phyloP scores from a whole-genome alignment of 371 early-diverging fungal genomes.

The Aphelidium insulamus region DNA sequence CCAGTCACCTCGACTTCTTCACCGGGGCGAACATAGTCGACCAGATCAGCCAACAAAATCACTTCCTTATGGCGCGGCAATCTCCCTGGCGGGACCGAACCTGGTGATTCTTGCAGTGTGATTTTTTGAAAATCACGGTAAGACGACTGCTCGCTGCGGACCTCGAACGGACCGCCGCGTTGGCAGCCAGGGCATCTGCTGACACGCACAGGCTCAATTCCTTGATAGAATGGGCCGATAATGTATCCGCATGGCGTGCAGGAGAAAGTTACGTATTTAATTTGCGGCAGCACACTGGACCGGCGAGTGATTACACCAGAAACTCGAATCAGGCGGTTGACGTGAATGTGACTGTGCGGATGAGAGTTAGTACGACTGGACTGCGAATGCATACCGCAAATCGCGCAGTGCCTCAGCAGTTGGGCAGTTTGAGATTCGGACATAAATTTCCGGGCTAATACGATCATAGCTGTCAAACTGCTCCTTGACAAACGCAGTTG shows the following conservation, averaged over 20 bases:
- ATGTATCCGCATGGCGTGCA: slow-evolving; percentile 87
- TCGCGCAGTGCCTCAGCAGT: slow-evolving; percentile 66
- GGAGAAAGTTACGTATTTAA: slow-evolving; percentile 91
- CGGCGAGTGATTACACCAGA: slow-evolving; percentile 92
- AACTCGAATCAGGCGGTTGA: slow-evolving; percentile 85
- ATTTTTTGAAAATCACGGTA: slow-evolving; percentile 97
- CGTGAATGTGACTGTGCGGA: slow-evolving; percentile 42
- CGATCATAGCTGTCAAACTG: slow-evolving; percentile 83
- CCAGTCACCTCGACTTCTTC: slow-evolving; percentile 98
- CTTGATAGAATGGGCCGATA: slow-evolving; percentile 92
- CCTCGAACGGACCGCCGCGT: slow-evolving; percentile 71
- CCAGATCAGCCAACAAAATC: slow-evolving; percentile 88
- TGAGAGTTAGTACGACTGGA: background rate
- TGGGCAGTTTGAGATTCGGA: slow-evolving; percentile 83
- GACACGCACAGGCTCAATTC: slow-evolving; percentile 58
- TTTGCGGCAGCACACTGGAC: slow-evolving; percentile 87
- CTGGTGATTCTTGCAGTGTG: slow-evolving; percentile 95
- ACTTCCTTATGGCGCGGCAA: slow-evolving; percentile 93
- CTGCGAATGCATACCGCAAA: slow-evolving; percentile 31
- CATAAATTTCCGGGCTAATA: slow-evolving; percentile 83
- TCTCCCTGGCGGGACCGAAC: slow-evolving; percentile 91
- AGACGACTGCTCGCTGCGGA: slow-evolving; percentile 84
- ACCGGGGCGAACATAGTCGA: slow-evolving; percentile 93
- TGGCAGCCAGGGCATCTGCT: slow-evolving; percentile 85
- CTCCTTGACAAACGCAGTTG: slow-evolving; percentile 63